Evolutionary conservation across 2,329 filamentous ascomycete species (phyloP).

Genomic region (Podosphaera xanthii): DNA sequence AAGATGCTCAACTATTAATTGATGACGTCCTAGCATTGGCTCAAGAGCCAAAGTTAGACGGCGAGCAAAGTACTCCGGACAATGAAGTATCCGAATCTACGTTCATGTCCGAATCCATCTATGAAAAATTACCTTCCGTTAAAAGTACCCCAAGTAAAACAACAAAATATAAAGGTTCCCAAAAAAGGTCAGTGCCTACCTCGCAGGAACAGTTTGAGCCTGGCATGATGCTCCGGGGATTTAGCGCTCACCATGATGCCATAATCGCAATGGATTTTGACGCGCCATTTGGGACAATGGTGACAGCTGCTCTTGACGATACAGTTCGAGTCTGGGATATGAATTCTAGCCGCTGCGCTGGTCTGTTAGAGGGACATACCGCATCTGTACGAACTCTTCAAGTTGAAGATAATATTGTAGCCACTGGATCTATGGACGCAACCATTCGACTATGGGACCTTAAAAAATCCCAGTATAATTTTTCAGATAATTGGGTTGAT

Average conservation of each 20-base stretch:
- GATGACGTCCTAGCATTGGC: constrained; percentile 35
- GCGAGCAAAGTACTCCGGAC: constrained; percentile 24
- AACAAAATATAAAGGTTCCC: constrained; percentile 31
- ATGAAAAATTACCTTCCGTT: constrained; percentile 58
- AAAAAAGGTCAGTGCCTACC: constrained; percentile 75
- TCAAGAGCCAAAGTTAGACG: constrained; percentile 27
- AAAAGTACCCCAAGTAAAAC: constrained; percentile 26
- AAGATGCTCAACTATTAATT: constrained; percentile 34
- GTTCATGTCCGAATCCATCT: constrained; percentile 97
- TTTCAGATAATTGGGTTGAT: constrained; percentile 27
- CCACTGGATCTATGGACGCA: constrained; percentile 84
- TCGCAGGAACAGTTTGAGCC: constrained; percentile 88
- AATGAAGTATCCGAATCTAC: constrained; percentile 24
- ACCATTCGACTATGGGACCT: constrained; percentile 91
- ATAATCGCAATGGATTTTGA: constrained; percentile 91
- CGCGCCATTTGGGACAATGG: constrained; percentile 86
- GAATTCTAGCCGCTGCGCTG: constrained; percentile 79
- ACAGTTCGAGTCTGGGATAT: constrained; percentile 92
- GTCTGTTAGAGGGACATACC: constrained; percentile 76
- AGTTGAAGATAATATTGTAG: constrained; percentile 85
- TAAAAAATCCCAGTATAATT: constrained; percentile 66
- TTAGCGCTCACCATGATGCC: constrained; percentile 69
- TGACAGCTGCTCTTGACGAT: constrained; percentile 79
- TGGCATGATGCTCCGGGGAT: constrained; percentile 67
- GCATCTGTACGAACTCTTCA: constrained; percentile 83